Evolutionary conservation across 257 asterid genomes (phyloP).

Genomic region (Cinchona pubescens): DNA sequence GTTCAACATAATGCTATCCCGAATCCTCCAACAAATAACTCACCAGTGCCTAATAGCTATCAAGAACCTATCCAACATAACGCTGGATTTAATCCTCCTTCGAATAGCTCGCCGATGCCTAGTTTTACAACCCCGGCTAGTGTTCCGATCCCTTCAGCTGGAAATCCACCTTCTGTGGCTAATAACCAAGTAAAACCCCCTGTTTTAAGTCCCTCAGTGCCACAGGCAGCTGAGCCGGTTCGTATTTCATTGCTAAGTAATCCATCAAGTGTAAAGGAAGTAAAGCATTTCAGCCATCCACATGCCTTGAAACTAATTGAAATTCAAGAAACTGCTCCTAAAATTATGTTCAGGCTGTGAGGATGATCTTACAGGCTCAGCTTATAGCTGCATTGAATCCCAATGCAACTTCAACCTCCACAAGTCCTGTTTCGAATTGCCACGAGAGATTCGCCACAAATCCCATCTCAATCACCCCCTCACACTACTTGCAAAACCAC

Average conservation of each 20-base stretch:
- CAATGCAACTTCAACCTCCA: constrained; percentile 60
- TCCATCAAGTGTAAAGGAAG: constrained; percentile 26
- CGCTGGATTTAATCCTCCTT: not conserved
- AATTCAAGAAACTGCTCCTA: constrained; percentile 23
- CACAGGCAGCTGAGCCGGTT: not conserved
- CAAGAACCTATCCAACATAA: not conserved
- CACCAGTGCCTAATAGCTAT: not conserved
- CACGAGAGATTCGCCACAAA: constrained; percentile 42
- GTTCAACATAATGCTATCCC: not conserved
- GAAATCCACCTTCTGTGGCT: not conserved
- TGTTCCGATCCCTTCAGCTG: not conserved
- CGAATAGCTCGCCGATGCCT: not conserved
- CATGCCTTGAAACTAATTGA: constrained; percentile 43
- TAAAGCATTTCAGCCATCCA: constrained; percentile 67
- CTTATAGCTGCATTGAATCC: constrained; percentile 48
- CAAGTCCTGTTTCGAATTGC: constrained; percentile 56
- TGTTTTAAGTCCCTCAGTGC: not conserved
- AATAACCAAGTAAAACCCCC: constrained; percentile 10
- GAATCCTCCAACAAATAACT: not conserved
- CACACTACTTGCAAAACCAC: constrained; percentile 41
- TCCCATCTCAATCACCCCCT: constrained; percentile 62
- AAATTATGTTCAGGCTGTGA: constrained; percentile 62
- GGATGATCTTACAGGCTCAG: constrained; percentile 38
- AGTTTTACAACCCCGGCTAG: not conserved
- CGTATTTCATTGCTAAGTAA: constrained; percentile 17